Conservation (phyloP, 2,329 filamentous ascomycete genomes). For the Fusarium sp. region DNA sequence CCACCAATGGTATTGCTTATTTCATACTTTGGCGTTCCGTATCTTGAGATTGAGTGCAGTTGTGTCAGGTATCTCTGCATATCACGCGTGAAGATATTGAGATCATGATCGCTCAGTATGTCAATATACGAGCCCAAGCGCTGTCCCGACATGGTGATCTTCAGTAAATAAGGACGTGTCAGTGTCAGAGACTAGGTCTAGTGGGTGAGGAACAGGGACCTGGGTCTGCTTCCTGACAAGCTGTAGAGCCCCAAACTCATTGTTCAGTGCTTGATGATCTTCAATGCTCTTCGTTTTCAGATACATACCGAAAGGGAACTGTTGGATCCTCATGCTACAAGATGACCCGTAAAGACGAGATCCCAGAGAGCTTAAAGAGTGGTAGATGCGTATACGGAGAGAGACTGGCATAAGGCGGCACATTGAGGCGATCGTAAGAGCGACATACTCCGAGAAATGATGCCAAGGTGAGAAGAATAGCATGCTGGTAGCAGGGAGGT, state of each 20-base stretch:
- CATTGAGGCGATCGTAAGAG: background rate
- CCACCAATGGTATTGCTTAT: background rate
- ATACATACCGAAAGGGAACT: constrained; percentile 8
- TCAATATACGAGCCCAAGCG: background rate
- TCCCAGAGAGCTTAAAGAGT: background rate
- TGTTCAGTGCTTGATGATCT: background rate
- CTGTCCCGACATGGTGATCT: background rate
- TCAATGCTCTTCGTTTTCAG: background rate
- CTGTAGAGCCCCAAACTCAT: background rate
- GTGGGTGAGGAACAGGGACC: background rate
- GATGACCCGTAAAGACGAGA: background rate
- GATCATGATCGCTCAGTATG: background rate
- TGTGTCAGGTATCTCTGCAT: background rate
- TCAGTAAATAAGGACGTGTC: background rate
- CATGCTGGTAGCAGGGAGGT: background rate
- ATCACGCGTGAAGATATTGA: background rate
- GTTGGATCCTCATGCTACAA: background rate
- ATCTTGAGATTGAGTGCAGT: background rate
- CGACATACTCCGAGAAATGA: background rate
- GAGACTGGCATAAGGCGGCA: background rate
- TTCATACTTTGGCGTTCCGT: background rate
- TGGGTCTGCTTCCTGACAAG: background rate
- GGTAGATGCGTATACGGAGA: background rate
- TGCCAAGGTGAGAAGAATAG: background rate
- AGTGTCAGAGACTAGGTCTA: background rate